Base-by-base conservation (phyloP, 1,284 basidiomycete species). In the Tilletia caries region DNA sequence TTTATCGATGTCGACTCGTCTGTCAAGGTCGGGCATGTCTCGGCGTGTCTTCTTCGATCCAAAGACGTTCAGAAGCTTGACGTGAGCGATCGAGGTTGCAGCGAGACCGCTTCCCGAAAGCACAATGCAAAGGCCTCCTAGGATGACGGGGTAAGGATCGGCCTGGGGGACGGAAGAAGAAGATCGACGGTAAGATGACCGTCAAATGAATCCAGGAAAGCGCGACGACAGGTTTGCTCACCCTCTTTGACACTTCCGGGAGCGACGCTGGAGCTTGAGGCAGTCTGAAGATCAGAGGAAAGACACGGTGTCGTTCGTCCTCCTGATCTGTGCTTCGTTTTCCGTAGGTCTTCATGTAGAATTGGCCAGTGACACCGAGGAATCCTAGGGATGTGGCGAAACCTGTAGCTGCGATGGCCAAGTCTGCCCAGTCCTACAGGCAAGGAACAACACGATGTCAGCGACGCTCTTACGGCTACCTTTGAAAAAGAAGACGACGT, bases 331-430 rank as follows among this genome's bases (percentile, higher is more conserved):
- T 6, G 29, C n/a, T 23, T 15, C 58, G 58, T 34, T 29, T 29
- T 10, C 58, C 58, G 13, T n/a, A 62, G 15, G 58, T 62, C 58
- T 62, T 62, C 20, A 13, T 2, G n/a, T 62, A 62, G 58, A 12
- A 62, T 13, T 62, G 29, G 27, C 58, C 58, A 12, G 58, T 62
- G 13, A 62, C 32, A 2, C 4, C 58, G 15, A 62, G n/a, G 32
- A 62, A 62, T 3, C 58, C 58, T 3, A 62, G 29, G 1, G 58
- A 62, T 13, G 32, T 23, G 29, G 18, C 6, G 10, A 29, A 13
- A 37, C 58, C 58, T 18, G 5, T 6, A 4, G 58, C 29, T 4
- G 58, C 32, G 58, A 62, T 29, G 18, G 58, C 58, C 10, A 62
- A 15, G n/a, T 62, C 58, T n/a, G 33, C 58, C 58, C 29, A 20